A percentile compares a stretch with the other conserved stretches of the same genome.
phyloP scores from a whole-genome alignment of 495 filamentous ascomycete genomes.

The Aspergillus indologenus region DNA sequence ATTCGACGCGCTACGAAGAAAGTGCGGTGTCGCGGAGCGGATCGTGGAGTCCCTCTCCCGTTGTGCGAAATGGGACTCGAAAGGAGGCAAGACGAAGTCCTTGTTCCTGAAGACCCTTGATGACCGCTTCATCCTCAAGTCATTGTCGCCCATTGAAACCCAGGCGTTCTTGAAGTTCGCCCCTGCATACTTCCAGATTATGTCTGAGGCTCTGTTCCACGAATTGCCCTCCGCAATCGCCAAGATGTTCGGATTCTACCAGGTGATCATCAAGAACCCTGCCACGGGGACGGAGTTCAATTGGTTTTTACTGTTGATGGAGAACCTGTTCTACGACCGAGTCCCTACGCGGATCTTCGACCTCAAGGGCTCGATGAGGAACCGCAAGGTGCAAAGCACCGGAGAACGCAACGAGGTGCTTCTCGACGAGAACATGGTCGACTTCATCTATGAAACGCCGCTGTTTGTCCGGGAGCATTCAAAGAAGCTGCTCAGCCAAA shows the following conservation, averaged over 20 bases:
- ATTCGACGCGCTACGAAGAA: conserved; percentile 89
- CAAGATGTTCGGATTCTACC: conserved; percentile 99
- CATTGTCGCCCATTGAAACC: conserved; percentile 84
- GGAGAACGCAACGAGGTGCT: conserved; percentile 95
- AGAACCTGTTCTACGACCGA: conserved; percentile 98
- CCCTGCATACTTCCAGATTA: conserved; percentile 94
- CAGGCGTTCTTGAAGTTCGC: conserved; percentile 92
- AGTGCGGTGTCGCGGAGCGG: conserved; percentile 88
- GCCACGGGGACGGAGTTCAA: conserved; percentile 90
- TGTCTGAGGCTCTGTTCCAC: conserved; percentile 93
- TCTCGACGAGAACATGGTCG: conserved; percentile 98
- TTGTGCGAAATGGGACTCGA: conserved; percentile 97
- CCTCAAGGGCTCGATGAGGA: conserved; percentile 97
- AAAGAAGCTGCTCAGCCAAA: conserved; percentile 78
- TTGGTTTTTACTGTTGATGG: conserved; percentile 92
- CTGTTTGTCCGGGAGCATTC: conserved; percentile 91
- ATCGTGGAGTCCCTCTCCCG: conserved; percentile 93
- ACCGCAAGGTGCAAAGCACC: conserved; percentile 91
- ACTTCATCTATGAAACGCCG: conserved; percentile 96
- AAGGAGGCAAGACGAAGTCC: conserved; percentile 96
- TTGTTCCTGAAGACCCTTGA: conserved; percentile 98
- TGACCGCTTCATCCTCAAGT: conserved; percentile 89
- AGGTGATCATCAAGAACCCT: conserved; percentile 93
- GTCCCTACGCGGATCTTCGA: conserved; percentile 92
- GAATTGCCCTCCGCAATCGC: conserved; percentile 96